Conservation (phyloP, 2,329 filamentous ascomycete genomes). For the Penicillium crustosum region DNA sequence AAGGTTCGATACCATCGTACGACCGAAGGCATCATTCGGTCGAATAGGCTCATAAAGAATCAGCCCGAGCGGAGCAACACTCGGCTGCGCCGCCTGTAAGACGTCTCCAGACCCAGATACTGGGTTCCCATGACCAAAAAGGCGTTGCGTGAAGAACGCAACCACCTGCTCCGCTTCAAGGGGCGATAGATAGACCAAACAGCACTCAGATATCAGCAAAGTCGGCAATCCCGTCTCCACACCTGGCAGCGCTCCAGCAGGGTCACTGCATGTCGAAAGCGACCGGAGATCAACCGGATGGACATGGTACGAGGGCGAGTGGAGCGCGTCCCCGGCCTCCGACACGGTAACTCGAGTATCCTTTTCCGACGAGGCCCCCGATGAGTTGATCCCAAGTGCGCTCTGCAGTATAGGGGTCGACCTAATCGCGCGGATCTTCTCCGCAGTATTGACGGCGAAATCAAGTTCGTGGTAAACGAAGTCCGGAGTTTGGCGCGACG, state of each 20-base stretch:
- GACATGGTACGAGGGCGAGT: conserved; percentile 51
- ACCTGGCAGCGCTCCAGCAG: conserved; percentile 40
- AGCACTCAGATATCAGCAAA: conserved; percentile 89
- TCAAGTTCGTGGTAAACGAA: conserved; percentile 90
- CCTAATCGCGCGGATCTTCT: conserved; percentile 58
- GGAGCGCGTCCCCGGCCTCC: conserved; percentile 43
- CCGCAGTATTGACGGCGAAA: conserved; percentile 70
- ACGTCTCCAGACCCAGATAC: conserved; percentile 1
- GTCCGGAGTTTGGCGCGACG: conserved; percentile 42
- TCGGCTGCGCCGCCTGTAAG: conserved; percentile 14
- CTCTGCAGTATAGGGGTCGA: conserved; percentile 34
- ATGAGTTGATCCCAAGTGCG: conserved; percentile 30
- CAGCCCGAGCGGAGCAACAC: conserved; percentile 55
- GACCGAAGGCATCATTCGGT: conserved; percentile 81
- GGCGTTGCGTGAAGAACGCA: conserved; percentile 60
- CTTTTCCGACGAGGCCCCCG: not conserved
- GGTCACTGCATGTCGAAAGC: conserved; percentile 37
- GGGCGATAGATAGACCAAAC: conserved; percentile 80
- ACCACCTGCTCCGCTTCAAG: conserved; percentile 64
- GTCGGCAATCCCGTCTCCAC: conserved; percentile 67
- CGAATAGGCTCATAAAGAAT: conserved; percentile 87
- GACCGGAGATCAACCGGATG: conserved; percentile 71
- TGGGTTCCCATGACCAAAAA: conserved; percentile 39
- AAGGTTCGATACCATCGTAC: conserved; percentile 89
- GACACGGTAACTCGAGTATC: conserved; percentile 38